Base-by-base conservation (phyloP, 352 stramenopile species). In the Halophytophthora batemanensis region DNA sequence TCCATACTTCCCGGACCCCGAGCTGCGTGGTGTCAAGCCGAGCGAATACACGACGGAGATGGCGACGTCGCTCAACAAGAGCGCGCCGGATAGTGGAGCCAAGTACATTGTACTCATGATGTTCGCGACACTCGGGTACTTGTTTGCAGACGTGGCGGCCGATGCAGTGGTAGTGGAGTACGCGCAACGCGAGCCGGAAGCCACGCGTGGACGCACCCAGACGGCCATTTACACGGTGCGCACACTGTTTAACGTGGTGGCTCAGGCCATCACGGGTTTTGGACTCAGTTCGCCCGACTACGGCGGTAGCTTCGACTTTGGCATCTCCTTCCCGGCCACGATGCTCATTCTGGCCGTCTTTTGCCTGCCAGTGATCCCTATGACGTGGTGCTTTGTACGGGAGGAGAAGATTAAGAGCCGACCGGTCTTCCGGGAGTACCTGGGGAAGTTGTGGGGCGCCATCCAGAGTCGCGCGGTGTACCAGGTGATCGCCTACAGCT, bases 261-360 rank as follows among this genome's bases (percentile, higher is more conserved):
- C 66, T 45, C 59, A 67, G 28, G 34, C 80, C 14, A 25, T 84
- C 15, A 65, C 77, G 4, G 73, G 53, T 3, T 58, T 82, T 39
- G 73, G 67, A 50, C 71, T 84, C 44, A 84, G 82, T 45, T 61
- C 59, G 31, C 57, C 74, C 6, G 64, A 77, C 18, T 82, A 79
- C 38, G 70, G 70, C 19, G 70, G 73, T 35, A 63, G 66, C 34
- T 84, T 84, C 39, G 35, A 60, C 34, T 84, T 79, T 35, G 69
- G 56, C 15, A 56, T 83, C 22, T 67, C 59, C 5, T 76, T 75
- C 45, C 58, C 70, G 17, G 56, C 64, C n/a, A 50, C 77, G 17
- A 77, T 76, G 63, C 38, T 73, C 23, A 63, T 80, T 39, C 52
- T 74, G n/a, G 61, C 53, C 15, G 50, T 68, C 28, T 53, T 6